Conservation (phyloP, 257 asterid genomes). For the Salvia hispanica region DNA sequence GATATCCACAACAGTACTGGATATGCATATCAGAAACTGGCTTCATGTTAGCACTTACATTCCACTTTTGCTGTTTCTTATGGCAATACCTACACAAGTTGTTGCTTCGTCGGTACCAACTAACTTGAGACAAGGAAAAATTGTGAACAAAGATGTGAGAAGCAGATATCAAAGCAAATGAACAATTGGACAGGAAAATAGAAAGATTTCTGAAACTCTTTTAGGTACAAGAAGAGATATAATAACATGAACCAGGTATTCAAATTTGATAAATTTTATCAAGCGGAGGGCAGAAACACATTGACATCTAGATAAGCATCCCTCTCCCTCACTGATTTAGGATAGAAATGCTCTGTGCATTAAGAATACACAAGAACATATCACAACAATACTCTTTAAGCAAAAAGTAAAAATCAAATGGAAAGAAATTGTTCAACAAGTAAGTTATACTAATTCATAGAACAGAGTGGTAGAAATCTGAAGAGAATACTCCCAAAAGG, state of each 20-base stretch:
- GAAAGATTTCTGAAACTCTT: background rate
- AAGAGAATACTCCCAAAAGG: background rate
- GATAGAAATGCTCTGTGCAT: no score
- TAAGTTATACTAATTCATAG: background rate
- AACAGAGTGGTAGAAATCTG: background rate
- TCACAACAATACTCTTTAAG: no score
- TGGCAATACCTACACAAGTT: conserved; percentile 80
- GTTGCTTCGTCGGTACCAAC: conserved; percentile 98
- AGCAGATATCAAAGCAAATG: conserved; percentile 6
- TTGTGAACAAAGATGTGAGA: conserved; percentile 23
- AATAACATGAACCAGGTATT: background rate
- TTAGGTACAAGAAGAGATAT: background rate
- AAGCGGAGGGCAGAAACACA: background rate
- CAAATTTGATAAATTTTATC: background rate
- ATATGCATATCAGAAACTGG: conserved; percentile 11
- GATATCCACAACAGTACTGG: conserved; percentile 13
- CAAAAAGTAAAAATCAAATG: no score
- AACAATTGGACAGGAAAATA: background rate
- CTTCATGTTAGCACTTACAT: conserved; percentile 52
- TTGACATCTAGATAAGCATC: background rate
- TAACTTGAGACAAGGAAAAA: conserved; percentile 48
- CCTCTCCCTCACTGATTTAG: background rate
- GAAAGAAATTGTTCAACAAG: background rate
- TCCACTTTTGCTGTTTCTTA: conserved; percentile 71
- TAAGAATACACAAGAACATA: no score